These are phyloP conservation scores for Plantago major DNA, from an alignment of 257 asterid species.

Conservation along the genomic window DNA sequence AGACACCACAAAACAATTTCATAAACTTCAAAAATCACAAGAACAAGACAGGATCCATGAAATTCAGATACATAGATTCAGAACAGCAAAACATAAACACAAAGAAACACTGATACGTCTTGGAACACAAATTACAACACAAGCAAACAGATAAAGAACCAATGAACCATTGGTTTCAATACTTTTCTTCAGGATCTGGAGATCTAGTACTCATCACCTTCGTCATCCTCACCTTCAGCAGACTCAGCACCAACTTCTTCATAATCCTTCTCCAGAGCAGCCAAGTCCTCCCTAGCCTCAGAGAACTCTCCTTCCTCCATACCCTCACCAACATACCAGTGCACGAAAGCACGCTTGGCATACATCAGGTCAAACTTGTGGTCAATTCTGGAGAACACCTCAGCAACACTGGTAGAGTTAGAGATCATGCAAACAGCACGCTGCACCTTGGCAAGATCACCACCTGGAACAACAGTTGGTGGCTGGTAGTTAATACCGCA, in stretches of 20 bases:
- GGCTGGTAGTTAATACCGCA: slow-evolving; percentile 98
- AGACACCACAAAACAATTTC: too few species aligned
- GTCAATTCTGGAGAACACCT: slow-evolving; percentile 91
- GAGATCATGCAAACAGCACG: slow-evolving; percentile 98
- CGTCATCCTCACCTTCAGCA: slow-evolving; percentile 90
- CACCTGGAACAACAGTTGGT: slow-evolving; percentile 94
- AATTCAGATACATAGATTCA: too few species aligned
- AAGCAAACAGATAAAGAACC: background rate
- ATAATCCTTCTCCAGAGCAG: too few species aligned
- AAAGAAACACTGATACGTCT: too few species aligned
- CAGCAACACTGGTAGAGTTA: slow-evolving; percentile 95
- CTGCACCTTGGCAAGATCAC: slow-evolving; percentile 91
- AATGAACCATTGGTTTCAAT: background rate
- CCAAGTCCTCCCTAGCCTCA: slow-evolving; percentile 95
- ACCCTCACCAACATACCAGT: slow-evolving; percentile 98
- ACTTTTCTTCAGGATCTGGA: background rate
- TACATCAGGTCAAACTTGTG: slow-evolving; percentile 92
- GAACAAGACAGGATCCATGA: too few species aligned
- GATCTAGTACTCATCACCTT: slow-evolving; percentile 47
- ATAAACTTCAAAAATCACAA: too few species aligned
- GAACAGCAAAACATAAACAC: too few species aligned
- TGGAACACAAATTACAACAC: background rate
- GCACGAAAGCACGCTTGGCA: slow-evolving; percentile 88
- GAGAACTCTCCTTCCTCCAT: slow-evolving; percentile 99
- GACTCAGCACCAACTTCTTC: slow-evolving; percentile 94